Evolutionary conservation across 148 eudicot species (phyloP), one percentile per base, ranked within the genome.

Genomic region (Silene latifolia): DNA sequence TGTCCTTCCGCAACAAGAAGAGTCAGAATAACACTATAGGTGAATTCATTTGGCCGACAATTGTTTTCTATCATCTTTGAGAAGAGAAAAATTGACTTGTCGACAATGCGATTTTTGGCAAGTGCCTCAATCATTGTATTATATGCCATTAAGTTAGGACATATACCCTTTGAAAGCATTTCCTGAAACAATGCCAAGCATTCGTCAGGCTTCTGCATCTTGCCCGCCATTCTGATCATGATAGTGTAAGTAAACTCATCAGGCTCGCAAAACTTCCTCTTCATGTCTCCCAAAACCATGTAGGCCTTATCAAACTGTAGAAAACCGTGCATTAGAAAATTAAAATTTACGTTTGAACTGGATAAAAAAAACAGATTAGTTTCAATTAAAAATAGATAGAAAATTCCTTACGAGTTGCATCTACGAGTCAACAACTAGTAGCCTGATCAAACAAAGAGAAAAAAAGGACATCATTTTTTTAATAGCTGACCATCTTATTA

Each of bases 231-330:
- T 79, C 90, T 87, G 32, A 88, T 83, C 85, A 94, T 79, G 69
- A 94, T 94, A 5, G 98, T 94, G 80, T 94, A 91, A 1, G 98
- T 91, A 80, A 86, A 90, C 75, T 87, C 97, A 81, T 91, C 97
- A 53, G 97, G 98, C 76, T 86, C 89, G 76, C 96, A 90, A 63
- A 87, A 83, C 72, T 79, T 83, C 81, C 70, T 81, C 72, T 86
- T 91, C 98, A 94, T 94, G 74, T 94, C 97, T 56, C 87, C 84
- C 63, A 85, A 87, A 72, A 94, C 89, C 78, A 82, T 76, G 83
- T 81, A 78, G 42, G 86, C 98, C 81, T 84, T 82, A 79, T 88
- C 90, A 84, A 86, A 88, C 98, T 94, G 88, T 60, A 79, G 86
- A 84, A 78, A 74, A 82, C 91, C 80, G 89, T 81, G 84, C 75